Evolutionary conservation across 176 grass and related monocot species (phyloP).

Genomic region (Echinochloa phyllopogon): DNA sequence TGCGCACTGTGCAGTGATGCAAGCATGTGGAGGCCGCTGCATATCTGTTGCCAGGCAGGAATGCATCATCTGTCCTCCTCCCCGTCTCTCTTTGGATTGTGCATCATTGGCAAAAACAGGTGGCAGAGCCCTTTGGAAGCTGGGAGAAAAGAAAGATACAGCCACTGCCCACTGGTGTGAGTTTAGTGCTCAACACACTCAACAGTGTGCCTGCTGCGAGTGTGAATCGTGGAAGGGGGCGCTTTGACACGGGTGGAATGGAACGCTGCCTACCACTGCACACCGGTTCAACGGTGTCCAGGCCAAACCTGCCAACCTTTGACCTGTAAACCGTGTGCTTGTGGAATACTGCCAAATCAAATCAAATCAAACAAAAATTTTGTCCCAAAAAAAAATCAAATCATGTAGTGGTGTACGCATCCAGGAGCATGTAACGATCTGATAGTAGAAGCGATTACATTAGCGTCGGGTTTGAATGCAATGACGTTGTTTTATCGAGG

Average conservation of each 20-base stretch:
- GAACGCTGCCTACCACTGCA: constrained; percentile 20
- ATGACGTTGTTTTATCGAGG: neutral
- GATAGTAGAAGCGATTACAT: no score
- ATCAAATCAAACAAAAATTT: neutral
- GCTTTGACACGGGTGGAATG: neutral
- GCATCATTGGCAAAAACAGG: constrained; percentile 9
- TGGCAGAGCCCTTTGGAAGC: constrained; percentile 7
- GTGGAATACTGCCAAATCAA: constrained; percentile 1
- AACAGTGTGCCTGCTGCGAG: neutral
- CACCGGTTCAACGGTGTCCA: neutral
- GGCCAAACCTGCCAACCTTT: constrained; percentile 48
- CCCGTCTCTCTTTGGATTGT: neutral
- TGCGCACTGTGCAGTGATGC: constrained; percentile 28
- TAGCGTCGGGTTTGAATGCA: neutral
- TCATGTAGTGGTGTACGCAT: neutral
- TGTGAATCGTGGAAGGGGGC: neutral
- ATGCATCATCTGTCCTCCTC: neutral
- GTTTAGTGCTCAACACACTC: constrained; percentile 15
- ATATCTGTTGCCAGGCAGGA: constrained; percentile 32
- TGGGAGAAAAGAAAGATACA: neutral
- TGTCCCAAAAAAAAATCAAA: no score
- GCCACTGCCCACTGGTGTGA: neutral
- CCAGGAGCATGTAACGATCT: neutral
- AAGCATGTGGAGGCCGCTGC: constrained; percentile 41
- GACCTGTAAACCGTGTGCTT: neutral